Percentiles rank a stretch among this genome's conserved stretches.
phyloP scores from a whole-genome alignment of 192 early-diverging fungal species.

The Anaeromyces robustus region DNA sequence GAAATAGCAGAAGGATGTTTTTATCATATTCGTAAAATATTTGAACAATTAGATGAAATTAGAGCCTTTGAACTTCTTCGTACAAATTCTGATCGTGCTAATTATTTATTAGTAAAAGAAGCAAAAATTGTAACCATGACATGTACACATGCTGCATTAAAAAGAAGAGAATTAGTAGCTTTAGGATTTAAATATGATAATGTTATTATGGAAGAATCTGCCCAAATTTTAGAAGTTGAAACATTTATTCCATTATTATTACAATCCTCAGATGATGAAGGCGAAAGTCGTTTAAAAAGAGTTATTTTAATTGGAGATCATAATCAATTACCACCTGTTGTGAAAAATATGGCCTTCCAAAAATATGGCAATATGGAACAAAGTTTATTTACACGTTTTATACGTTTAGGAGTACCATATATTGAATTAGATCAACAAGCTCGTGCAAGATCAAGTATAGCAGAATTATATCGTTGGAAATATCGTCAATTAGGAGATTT shows the following conservation, averaged over 20 bases:
- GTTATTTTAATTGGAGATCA: constrained; percentile 96
- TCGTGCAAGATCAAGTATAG: constrained; percentile 63
- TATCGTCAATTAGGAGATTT: constrained; percentile 62
- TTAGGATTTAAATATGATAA: constrained; percentile 91
- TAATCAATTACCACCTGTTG: constrained; percentile 91
- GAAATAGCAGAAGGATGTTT: constrained; percentile 65
- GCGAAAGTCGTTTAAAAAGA: constrained; percentile 55
- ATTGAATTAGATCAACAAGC: constrained; percentile 72
- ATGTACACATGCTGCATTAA: constrained; percentile 88
- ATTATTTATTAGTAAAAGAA: constrained; percentile 88
- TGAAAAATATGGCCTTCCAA: constrained; percentile 71
- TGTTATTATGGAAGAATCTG: constrained; percentile 95
- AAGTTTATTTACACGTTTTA: constrained; percentile 77
- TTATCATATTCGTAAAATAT: constrained; percentile 59
- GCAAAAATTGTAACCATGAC: constrained; percentile 96
- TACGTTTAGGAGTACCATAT: constrained; percentile 84
- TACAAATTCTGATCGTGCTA: constrained; percentile 57
- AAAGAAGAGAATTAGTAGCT: constrained; percentile 64
- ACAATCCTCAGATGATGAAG: constrained; percentile 47
- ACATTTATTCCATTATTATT: constrained; percentile 83
- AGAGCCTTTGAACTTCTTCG: constrained; percentile 87
- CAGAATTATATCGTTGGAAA: constrained; percentile 71
- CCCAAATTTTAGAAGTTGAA: constrained; percentile 88
- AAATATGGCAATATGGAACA: constrained; percentile 88
- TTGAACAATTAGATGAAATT: constrained; percentile 77